Evolutionary conservation across 768 basidiomycete species (phyloP).

Genomic region (Auriscalpium vulgare): DNA sequence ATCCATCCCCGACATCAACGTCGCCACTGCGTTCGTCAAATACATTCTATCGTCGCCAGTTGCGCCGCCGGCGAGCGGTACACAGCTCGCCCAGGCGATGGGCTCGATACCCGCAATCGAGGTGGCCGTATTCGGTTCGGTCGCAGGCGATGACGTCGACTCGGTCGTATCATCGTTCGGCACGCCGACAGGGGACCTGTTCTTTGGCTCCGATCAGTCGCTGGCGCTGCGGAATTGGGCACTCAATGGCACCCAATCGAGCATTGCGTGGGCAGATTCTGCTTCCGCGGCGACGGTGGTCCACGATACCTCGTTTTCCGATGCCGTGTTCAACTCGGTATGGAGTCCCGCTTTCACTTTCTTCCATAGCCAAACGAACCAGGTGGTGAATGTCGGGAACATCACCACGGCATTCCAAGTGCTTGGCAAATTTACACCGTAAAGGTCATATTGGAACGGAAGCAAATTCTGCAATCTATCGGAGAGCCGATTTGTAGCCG

Average conservation of each 20-base stretch:
- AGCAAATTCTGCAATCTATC: background rate
- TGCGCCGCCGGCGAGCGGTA: constrained; percentile 33
- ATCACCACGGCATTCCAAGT: constrained; percentile 35
- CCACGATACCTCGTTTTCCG: constrained; percentile 37
- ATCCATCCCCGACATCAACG: constrained; percentile 37
- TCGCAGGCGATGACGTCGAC: constrained; percentile 39
- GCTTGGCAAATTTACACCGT: constrained; percentile 15
- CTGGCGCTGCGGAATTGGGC: constrained; percentile 46
- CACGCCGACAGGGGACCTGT: constrained; percentile 39
- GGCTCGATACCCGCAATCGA: constrained; percentile 44
- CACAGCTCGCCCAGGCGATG: constrained; percentile 34
- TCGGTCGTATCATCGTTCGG: constrained; percentile 45
- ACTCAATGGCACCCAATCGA: constrained; percentile 30
- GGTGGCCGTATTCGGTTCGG: constrained; percentile 55
- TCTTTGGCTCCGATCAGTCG: constrained; percentile 52
- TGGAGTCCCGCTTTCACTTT: constrained; percentile 38
- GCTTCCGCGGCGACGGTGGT: constrained; percentile 43
- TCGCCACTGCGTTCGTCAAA: constrained; percentile 40
- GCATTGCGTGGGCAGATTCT: constrained; percentile 46
- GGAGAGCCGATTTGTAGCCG: background rate
- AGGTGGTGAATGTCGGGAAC: constrained; percentile 29
- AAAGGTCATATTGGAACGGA: background rate
- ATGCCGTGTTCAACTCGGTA: constrained; percentile 37
- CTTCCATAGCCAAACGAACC: constrained; percentile 20
- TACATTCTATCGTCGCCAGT: constrained; percentile 36